Base-by-base conservation (phyloP, 2,329 filamentous ascomycete species). In the Amauroascus verrucosus region DNA sequence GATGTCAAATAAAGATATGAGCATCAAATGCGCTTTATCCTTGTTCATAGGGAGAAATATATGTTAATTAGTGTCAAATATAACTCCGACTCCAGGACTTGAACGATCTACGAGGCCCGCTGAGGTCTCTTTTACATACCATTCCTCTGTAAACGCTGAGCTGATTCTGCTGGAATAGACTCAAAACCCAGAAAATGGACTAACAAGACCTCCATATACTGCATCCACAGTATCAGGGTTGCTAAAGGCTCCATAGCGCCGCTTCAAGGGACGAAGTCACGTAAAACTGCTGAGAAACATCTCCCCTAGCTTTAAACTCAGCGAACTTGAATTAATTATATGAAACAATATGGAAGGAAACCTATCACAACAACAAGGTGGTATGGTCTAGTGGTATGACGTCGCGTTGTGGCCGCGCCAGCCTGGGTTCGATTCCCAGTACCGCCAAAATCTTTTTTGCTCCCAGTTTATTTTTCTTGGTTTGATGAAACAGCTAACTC, bases 171-270 rank as follows among this genome's bases (percentile, higher is more conserved):
- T 11, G 69, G 66, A 22, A 70, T 67, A 3, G 53, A 57, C 7
- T 65, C 67, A 32, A 63, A 46, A n/a, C 1, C 67, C 71, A 62
- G 73, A 72, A 56, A 65, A 73, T 2, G 66, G 65, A 0, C 71
- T 71, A 2, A 70, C 71, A 18, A 75, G 52, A 3, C 69, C 70
- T 2, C 72, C 72, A 61, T 72, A 73, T 33, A 74, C 66, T 1
- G 72, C 71, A 14, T 67, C 72, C 9, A 71, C 70, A 1, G 71
- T 73, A 60, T 75, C 72, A n/a, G n/a, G n/a, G n/a, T n/a, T n/a
- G n/a, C n/a, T 72, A 74, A 52, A 74, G 70, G 1, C 61, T 66
- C 71, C 72, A 74, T 14, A 73, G 55, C 0, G 70, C 70, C 2
- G 65, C 68, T 44, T 74, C 68, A 1, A 74, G 59, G 3, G 68